A percentile compares a stretch with the other conserved stretches of the same genome.
Conservation (phyloP, 2,329 filamentous ascomycete genomes). For the Venturia aucupariae region DNA sequence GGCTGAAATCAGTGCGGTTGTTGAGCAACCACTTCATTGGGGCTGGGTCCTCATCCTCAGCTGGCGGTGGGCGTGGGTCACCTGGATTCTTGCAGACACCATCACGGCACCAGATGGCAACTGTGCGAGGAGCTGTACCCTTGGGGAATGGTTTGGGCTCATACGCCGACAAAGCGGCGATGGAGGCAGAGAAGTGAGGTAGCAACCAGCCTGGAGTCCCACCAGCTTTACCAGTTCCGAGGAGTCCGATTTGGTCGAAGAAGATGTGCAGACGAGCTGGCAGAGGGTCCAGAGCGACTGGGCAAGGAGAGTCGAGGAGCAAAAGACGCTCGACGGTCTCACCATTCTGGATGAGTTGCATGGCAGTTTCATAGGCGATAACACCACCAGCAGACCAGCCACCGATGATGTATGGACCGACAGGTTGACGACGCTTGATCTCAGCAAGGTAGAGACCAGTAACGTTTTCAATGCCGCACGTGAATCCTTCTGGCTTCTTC, state of each 20-base stretch:
- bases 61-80: conserved; percentile 56
- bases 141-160: conserved; percentile 54
- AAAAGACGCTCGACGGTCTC: conserved; percentile 43
- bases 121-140: conserved; percentile 50
- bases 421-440: conserved; percentile 61
- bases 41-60: conserved; percentile 45
- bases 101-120: conserved; percentile 63
- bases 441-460: conserved; percentile 57
- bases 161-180: conserved; percentile 60
- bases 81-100: conserved; percentile 60
- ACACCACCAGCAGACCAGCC: conserved; percentile 49
- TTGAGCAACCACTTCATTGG: conserved; percentile 59
- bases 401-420: conserved; percentile 48
- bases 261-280: conserved; percentile 55
- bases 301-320: conserved; percentile 45
- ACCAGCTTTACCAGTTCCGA: conserved; percentile 50
- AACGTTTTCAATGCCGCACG: conserved; percentile 56
- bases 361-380: conserved; percentile 43
- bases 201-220: conserved; percentile 65
- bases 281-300: conserved; percentile 41
- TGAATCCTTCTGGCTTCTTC: conserved; percentile 57
- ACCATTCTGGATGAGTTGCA: conserved; percentile 38
- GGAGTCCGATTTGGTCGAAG: conserved; percentile 62
- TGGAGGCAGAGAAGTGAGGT: conserved; percentile 61
- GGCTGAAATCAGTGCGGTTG: conserved; percentile 61